A percentile compares a stretch with the other conserved stretches of the same genome.
phyloP scores from a whole-genome alignment of 179 eudicot genomes.

The Beta corolliflora region DNA sequence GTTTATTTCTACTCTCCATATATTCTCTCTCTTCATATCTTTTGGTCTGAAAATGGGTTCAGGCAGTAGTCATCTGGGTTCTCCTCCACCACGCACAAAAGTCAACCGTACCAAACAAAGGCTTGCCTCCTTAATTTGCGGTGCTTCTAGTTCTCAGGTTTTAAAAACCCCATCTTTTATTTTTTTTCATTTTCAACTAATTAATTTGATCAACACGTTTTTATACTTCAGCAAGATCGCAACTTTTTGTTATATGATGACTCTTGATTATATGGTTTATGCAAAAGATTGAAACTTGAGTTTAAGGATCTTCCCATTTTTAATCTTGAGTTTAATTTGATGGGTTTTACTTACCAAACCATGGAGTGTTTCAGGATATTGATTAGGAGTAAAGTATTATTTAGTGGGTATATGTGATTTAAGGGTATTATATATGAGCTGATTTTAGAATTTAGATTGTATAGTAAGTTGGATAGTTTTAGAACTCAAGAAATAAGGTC shows the following conservation, averaged over 20 bases:
- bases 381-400: no score
- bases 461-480: not conserved
- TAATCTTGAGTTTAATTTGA: constrained; percentile 6
- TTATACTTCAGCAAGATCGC: not conserved
- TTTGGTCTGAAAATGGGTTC: constrained; percentile 49
- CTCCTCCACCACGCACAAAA: constrained; percentile 20
- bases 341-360: not conserved
- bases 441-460: not conserved
- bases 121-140: constrained; percentile 55
- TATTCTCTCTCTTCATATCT: not conserved
- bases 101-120: constrained; percentile 46
- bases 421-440: not conserved
- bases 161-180: not conserved
- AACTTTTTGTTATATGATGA: not conserved
- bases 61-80: constrained; percentile 50
- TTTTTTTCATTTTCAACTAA: not conserved
- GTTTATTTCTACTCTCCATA: not conserved
- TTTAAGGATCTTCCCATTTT: not conserved
- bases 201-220: not conserved
- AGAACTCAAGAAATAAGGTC: not conserved
- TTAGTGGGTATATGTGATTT: not conserved
- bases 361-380: not conserved
- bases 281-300: not conserved
- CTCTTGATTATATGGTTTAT: not conserved
- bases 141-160: constrained; percentile 52